These are phyloP conservation scores for Pyrenophora graminea DNA, from an alignment of 2,329 filamentous ascomycete species.

Conservation along the genomic window DNA sequence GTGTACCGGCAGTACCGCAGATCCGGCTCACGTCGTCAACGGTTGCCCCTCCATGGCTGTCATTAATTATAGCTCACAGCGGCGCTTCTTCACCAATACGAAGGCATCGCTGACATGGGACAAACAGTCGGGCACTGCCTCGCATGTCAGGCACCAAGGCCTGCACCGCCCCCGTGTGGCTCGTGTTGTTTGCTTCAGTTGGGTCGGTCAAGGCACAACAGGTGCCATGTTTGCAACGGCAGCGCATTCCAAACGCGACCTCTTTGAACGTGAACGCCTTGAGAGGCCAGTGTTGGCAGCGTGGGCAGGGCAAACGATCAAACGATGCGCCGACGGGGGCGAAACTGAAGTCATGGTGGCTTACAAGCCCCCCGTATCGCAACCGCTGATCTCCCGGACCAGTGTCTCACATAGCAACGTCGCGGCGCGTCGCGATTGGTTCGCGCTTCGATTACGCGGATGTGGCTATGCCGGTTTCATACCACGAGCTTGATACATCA, in stretches of 20 bases:
- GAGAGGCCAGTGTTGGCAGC: neutral
- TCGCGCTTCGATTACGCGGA: constrained; percentile 13
- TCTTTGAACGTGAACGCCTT: no score
- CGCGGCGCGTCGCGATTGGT: constrained; percentile 26
- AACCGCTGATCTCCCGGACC: constrained; percentile 30
- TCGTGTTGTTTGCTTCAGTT: no score
- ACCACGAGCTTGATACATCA: constrained; percentile 24
- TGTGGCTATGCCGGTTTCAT: constrained; percentile 37
- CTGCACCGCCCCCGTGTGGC: no score
- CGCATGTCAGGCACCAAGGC: no score
- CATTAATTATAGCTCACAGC: no score
- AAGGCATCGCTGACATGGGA: no score
- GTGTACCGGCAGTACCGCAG: no score
- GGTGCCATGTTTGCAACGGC: constrained; percentile 2
- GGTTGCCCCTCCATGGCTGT: no score
- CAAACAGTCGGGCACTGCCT: no score
- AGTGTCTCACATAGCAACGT: constrained; percentile 31
- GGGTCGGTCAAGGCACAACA: no score
- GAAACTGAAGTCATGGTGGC: constrained; percentile 14
- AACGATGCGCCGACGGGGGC: constrained; percentile 5
- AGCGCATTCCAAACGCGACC: neutral
- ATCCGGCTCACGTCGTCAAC: no score
- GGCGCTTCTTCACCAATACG: no score
- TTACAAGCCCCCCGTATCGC: constrained; percentile 16
- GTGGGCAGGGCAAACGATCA: neutral